A percentile compares a stretch with the other conserved stretches of the same genome.
phyloP scores from a whole-genome alignment of 805 yeast species.

The Grigorovia yakushimaensis region DNA sequence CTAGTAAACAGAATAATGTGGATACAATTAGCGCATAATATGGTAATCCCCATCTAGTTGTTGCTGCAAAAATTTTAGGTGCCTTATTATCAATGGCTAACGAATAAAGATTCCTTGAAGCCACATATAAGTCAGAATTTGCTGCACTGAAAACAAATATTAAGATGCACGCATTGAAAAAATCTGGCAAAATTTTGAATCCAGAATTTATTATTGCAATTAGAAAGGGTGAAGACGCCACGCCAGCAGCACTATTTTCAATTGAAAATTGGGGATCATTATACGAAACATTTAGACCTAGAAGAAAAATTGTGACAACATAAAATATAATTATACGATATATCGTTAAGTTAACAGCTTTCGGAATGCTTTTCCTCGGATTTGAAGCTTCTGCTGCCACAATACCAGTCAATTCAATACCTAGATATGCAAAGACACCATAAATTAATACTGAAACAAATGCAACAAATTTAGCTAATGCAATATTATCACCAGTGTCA shows the following conservation, averaged over 20 bases:
- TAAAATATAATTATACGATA: slow-evolving; percentile 52
- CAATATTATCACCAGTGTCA: neutral
- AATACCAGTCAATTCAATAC: slow-evolving; percentile 61
- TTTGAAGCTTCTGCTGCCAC: slow-evolving; percentile 68
- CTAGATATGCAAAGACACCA: slow-evolving; percentile 31
- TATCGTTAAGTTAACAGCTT: slow-evolving; percentile 63
- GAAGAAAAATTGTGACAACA: slow-evolving; percentile 42
- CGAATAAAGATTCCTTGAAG: slow-evolving; percentile 43
- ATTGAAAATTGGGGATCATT: slow-evolving; percentile 43
- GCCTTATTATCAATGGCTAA: slow-evolving; percentile 44
- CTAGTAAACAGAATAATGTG: slow-evolving; percentile 44
- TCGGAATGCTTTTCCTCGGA: slow-evolving; percentile 41
- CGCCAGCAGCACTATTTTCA: slow-evolving; percentile 27
- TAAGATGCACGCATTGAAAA: slow-evolving; percentile 49
- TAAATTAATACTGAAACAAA: slow-evolving; percentile 68
- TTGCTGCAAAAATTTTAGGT: slow-evolving; percentile 39
- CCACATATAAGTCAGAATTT: slow-evolving; percentile 41
- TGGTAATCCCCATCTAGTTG: slow-evolving; percentile 68
- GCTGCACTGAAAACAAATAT: slow-evolving; percentile 41
- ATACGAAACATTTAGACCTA: slow-evolving; percentile 50
- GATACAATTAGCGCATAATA: slow-evolving; percentile 36
- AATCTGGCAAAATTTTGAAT: slow-evolving; percentile 44
- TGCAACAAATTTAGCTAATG: slow-evolving; percentile 33
- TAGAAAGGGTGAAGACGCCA: slow-evolving; percentile 43
- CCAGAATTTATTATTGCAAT: slow-evolving; percentile 50